Evolutionary conservation across 805 yeast species (phyloP).

Genomic region (Schwanniomyces sp.): DNA sequence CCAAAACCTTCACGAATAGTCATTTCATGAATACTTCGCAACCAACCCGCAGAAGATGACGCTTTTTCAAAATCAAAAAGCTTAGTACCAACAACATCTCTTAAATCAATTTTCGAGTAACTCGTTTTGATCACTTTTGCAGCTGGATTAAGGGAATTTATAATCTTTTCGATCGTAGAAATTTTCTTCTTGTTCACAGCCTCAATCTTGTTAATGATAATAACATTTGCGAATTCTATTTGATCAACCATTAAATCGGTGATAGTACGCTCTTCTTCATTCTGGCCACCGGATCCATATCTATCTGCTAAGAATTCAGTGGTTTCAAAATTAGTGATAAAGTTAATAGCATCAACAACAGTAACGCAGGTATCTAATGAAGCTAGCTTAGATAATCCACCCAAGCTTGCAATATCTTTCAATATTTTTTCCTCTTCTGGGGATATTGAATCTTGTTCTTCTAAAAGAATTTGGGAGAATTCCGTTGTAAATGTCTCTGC

Average conservation of each 20-base stretch:
- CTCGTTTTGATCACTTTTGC: conserved; percentile 38
- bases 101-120: conserved; percentile 36
- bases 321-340: conserved; percentile 42
- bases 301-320: conserved; percentile 42
- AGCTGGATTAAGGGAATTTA: conserved; percentile 39
- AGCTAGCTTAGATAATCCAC: conserved; percentile 42
- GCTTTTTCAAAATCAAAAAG: conserved; percentile 42
- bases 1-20: conserved; percentile 31
- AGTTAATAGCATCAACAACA: conserved; percentile 44
- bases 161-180: conserved; percentile 28
- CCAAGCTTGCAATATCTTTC: conserved; percentile 28
- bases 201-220: conserved; percentile 41
- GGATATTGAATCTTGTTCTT: conserved; percentile 16
- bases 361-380: conserved; percentile 47
- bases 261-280: conserved; percentile 44
- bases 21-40: conserved; percentile 41
- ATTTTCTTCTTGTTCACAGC: conserved; percentile 22
- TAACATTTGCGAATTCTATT: conserved; percentile 46
- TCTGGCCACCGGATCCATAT: conserved; percentile 38
- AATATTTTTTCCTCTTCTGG: conserved; percentile 17
- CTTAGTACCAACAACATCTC: conserved; percentile 35
- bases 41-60: conserved; percentile 45
- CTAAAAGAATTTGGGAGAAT: conserved; percentile 34
- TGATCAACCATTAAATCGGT: conserved; percentile 48
- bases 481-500: conserved; percentile 49